phyloP scores from a whole-genome alignment of 129 eudicot genomes.

The Flaveria brownii region DNA sequence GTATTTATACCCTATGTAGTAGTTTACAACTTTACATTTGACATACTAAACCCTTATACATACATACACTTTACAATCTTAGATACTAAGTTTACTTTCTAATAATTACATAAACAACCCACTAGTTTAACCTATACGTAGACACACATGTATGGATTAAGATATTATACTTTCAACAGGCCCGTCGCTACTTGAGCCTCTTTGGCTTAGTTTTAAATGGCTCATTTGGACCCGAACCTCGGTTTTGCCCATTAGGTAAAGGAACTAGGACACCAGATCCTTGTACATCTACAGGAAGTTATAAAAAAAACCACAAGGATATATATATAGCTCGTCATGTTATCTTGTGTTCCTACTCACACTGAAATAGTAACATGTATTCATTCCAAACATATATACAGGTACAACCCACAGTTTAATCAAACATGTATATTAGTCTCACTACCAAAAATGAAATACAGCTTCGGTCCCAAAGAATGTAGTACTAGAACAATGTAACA shows the following conservation, averaged over 20 bases:
- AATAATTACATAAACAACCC: too few species aligned
- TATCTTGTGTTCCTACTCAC: background rate
- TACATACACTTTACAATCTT: too few species aligned
- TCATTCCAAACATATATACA: constrained; percentile 9
- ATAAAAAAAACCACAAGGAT: too few species aligned
- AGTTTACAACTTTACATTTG: too few species aligned
- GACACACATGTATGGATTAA: too few species aligned
- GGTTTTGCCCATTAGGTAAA: background rate
- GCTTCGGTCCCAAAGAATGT: background rate
- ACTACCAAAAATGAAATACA: background rate
- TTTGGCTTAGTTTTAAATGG: background rate
- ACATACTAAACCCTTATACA: too few species aligned
- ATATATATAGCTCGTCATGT: background rate
- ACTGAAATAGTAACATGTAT: background rate
- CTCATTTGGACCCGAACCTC: background rate
- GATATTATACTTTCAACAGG: too few species aligned
- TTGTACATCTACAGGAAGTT: too few species aligned
- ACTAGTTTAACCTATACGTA: too few species aligned
- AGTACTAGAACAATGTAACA: background rate
- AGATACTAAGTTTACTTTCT: too few species aligned
- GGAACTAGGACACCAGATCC: too few species aligned
- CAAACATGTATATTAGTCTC: background rate
- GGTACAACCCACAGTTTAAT: background rate
- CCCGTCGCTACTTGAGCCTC: background rate
- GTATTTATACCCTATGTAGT: too few species aligned